Evolutionary conservation across 352 stramenopile species (phyloP), one percentile per base, ranked within the genome.

Genomic region (Thalassiosira mediterranea): DNA sequence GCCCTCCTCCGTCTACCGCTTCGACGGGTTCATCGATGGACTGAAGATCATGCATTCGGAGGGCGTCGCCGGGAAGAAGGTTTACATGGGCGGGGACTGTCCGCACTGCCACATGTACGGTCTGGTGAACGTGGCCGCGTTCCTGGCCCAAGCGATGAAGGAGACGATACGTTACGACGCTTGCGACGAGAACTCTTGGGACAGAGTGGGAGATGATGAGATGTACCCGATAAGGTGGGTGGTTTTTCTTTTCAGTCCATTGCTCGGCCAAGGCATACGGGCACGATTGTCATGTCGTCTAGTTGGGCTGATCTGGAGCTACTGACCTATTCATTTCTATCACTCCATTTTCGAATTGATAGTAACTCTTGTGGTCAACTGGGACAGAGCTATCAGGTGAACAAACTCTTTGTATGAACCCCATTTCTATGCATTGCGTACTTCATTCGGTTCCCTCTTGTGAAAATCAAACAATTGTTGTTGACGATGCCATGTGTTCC

Each of bases 121-220:
- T 2, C 42, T 82, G 44, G 67, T 78, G 0, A 82, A 82, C 37
- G 47, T 79, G 34, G 74, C 67, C 0, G 67, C 52, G 13, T 78
- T 85, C 66, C 57, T 87, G 21, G 75, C 70, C 0, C 75, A 87
- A 56, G 46, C 26, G 1, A 84, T 84, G 79, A 78, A 84, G 57
- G 79, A 84, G 40, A 84, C 79, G 46, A 87, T 87, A n/a, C 34
- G 49, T 7, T 83, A 80, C 40, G 32, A 83, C 23, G 57, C 72
- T 8, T 81, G 72, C 57, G 72, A 81, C 48, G 72, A 81, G 48
- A 72, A 72, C 38, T 34, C 3, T 4, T 72, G 63, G 63, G 63
- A 72, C 47, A 63, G 34, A 13, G 52, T 72, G 13, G 61, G 48
- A 15, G 61, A n/a, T 28, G 40, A 29, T 11, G 23, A 51, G 47